Evolutionary conservation across 768 basidiomycete species (phyloP), one percentile per base, ranked within the genome.

Genomic region (Sporobolomyces phaffii): DNA sequence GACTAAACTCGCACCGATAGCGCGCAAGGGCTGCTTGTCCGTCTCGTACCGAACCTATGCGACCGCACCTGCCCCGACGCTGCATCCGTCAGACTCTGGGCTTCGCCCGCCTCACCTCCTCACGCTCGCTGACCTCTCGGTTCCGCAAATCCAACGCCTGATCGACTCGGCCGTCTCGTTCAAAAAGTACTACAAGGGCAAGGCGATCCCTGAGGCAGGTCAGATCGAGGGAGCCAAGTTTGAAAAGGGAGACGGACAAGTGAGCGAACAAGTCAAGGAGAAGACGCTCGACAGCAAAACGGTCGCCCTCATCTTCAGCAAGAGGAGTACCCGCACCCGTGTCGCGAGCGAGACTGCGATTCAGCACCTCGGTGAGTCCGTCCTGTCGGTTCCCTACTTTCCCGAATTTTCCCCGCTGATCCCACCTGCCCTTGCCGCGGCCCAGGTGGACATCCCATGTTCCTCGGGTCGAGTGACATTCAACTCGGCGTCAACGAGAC

Each of bases 401-500:
- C 26, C n/a, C n/a, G n/a, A 40, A 43, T 31, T 13, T 31, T 22
- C 17, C 51, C 8, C 36, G 14, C 44, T 65, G n/a, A 36, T 20
- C 5, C 20, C 9, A 15, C 34, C 2, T 8, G 28, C 2, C 9
- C 38, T 26, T 8, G 9, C 15, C n/a, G n/a, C n/a, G n/a, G n/a
- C n/a, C n/a, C 60, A 74, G 76, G 76, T 24, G 96, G 92, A 7
- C 85, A 86, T 11, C 86, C 94, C 0, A 82, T 98, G 72, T 99
- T 98, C 78, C 81, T 98, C 11, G 92, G 93, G 3, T 79, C 79
- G 51, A 87, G 88, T 3, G 96, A 98, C 76, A 93, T 97, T 60
- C 96, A 99, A 73, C 81, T 99, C 26, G 94, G 94, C 51, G 92
- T 97, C 47, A 99, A 96, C 78, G 96, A 99, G 82, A 84, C 81